Conservation (phyloP, 305 asterid genomes). For the Andrographis paniculata region DNA sequence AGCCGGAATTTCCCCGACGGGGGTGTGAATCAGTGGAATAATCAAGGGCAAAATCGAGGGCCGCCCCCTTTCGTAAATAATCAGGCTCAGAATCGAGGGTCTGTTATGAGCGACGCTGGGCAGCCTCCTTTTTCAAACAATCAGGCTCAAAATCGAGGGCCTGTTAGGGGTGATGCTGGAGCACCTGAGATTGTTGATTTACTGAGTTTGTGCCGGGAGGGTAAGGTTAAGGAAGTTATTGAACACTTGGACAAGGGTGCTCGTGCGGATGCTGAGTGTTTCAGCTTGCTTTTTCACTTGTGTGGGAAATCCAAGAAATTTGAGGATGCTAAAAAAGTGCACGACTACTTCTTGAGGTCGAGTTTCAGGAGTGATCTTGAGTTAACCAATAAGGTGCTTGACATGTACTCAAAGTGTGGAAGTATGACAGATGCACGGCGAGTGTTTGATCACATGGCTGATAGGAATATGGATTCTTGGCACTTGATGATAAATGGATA, state of each 20-base stretch:
- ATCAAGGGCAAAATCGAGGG: slow-evolving; percentile 30
- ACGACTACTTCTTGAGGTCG: slow-evolving; percentile 80
- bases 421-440: slow-evolving; percentile 80
- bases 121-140: no score
- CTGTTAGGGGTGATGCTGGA: slow-evolving; percentile 12
- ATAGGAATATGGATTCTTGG: slow-evolving; percentile 80
- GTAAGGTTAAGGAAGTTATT: slow-evolving; percentile 73
- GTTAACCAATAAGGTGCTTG: slow-evolving; percentile 62
- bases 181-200: slow-evolving; percentile 32
- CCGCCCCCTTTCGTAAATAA: no score
- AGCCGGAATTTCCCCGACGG: slow-evolving; percentile 23
- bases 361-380: slow-evolving; percentile 52
- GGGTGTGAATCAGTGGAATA: slow-evolving; percentile 22
- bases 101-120: slow-evolving; percentile 13
- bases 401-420: slow-evolving; percentile 75
- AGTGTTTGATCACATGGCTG: slow-evolving; percentile 90
- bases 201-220: slow-evolving; percentile 51
- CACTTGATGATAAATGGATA: slow-evolving; percentile 79
- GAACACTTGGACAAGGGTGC: slow-evolving; percentile 69
- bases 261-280: slow-evolving; percentile 55
- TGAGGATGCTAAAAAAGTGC: slow-evolving; percentile 86
- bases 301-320: slow-evolving; percentile 64
- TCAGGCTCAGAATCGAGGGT: slow-evolving; percentile 30
- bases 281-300: slow-evolving; percentile 50
- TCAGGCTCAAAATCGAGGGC: slow-evolving; percentile 30